Evolutionary conservation across 495 filamentous ascomycete species (phyloP).

Genomic region (Pseudevernia furfuracea): DNA sequence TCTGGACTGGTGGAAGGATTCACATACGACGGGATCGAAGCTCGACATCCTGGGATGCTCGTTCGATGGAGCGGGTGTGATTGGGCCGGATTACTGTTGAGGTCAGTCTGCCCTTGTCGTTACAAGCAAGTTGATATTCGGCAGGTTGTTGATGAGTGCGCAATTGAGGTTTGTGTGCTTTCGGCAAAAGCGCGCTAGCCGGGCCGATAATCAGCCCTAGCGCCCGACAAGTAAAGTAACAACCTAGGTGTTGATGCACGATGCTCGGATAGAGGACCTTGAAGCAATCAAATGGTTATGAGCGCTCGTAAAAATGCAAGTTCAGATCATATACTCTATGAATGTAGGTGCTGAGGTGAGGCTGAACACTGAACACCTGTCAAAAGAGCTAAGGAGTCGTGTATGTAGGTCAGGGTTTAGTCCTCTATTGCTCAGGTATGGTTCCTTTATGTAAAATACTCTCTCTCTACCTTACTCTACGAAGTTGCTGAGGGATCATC

Average conservation of each 20-base stretch:
- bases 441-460: not conserved
- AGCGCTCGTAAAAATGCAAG: not conserved
- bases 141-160: slow-evolving; percentile 34
- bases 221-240: too few relatives aligned
- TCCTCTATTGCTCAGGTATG: not conserved
- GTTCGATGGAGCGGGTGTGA: slow-evolving; percentile 34
- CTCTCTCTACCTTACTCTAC: not conserved
- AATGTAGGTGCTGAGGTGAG: not conserved
- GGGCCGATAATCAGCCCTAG: slow-evolving; percentile 10
- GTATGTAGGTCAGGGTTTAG: not conserved
- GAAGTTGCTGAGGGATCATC: not conserved
- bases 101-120: slow-evolving; percentile 39
- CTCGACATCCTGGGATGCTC: slow-evolving; percentile 83
- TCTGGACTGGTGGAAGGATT: slow-evolving; percentile 30
- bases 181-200: slow-evolving; percentile 20
- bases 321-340: not conserved
- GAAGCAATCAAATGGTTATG: not conserved
- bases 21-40: slow-evolving; percentile 93
- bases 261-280: not conserved
- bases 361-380: not conserved
- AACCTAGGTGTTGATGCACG: too few relatives aligned
- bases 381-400: not conserved
- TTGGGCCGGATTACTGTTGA: slow-evolving; percentile 32
- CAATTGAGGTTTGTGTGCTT: slow-evolving; percentile 19
- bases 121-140: slow-evolving; percentile 41